Conservation (phyloP, 495 filamentous ascomycete species). For the Neurospora sublineolata region DNA sequence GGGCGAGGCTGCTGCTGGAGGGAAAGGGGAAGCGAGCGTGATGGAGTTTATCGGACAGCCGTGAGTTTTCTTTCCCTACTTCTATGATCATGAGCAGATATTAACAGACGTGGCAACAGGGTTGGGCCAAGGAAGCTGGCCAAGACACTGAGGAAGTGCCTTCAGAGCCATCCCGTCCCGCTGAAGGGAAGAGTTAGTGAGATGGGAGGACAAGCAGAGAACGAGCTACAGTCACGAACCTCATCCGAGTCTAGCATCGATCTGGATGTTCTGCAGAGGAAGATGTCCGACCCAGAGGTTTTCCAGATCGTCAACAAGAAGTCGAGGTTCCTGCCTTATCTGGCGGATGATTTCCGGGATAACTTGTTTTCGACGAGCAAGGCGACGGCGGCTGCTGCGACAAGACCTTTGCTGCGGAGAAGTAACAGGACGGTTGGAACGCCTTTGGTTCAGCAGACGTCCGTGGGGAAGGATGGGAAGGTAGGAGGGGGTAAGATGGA, state of each 20-base stretch:
- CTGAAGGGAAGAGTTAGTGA: background rate
- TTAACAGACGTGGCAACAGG: constrained; percentile 11
- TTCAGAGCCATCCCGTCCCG: background rate
- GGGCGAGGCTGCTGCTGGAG: constrained; percentile 8
- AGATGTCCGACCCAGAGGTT: background rate
- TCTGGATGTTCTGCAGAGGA: background rate
- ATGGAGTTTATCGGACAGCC: constrained; percentile 22
- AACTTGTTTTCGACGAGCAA: background rate
- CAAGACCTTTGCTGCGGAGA: background rate
- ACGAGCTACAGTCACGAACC: background rate
- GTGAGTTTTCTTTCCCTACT: constrained; percentile 9
- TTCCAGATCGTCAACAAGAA: background rate
- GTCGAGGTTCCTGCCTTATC: background rate
- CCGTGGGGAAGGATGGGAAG: background rate
- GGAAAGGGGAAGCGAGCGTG: constrained; percentile 10
- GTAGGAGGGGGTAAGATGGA: background rate
- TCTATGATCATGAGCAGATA: background rate
- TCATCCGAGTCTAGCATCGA: background rate
- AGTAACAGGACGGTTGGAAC: background rate
- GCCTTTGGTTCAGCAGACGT: background rate
- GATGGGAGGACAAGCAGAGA: background rate
- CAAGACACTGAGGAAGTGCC: constrained; percentile 28
- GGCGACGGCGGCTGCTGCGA: background rate
- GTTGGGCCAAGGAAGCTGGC: constrained; percentile 54
- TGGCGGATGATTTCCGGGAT: background rate